Base-by-base conservation (phyloP, 177 flowering plant genomes). In the Tripterygium wilfordii region DNA sequence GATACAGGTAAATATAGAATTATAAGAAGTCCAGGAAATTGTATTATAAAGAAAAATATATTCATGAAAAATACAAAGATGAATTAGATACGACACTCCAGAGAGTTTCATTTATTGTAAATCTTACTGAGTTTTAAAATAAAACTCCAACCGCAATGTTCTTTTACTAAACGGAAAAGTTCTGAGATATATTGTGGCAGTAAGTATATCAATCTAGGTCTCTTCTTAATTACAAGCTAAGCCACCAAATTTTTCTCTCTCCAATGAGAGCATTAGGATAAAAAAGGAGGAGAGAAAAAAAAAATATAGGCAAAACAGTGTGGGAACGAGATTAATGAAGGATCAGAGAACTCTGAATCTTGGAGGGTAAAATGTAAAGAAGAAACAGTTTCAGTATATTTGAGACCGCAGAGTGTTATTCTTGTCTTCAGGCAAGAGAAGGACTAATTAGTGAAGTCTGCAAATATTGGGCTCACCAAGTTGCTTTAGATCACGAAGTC, bases 401-500 rank as follows among this genome's bases (percentile, higher is more conserved):
- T 23, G 20, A 19, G 3, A 24, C 21, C 5, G 14, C 9, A 38
- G 4, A 8, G 42, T 15, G 18, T 38, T 18, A 10, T 8, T 15
- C 15, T 7, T 5, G 4, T 4, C 6, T 38, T 10, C 42, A 38
- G 42, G 18, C 15, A 8, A 38, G 8, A 38, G 42, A 38, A 38
- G 7, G 20, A 37, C n/a, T n/a, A n/a, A n/a, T n/a, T n/a, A 45
- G 28, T 36, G 45, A 41, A 47, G 17, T 3, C 3, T 19, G 15
- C 8, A 10, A 33, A 20, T 4, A 8, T 4, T 22, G 4, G 10
- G 50, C 81, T 77, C 62, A 88, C 98, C 96, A 26, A 92, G 91
- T 65, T 92, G 98, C 68, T 83, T 86, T 43, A 92, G 72, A 41
- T 92, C 98, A 26, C 98, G 96, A 57, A 92, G 78, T 77, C 98